phyloP scores from a whole-genome alignment of 2,329 filamentous ascomycete species.

The Fusarium sulawesiense region DNA sequence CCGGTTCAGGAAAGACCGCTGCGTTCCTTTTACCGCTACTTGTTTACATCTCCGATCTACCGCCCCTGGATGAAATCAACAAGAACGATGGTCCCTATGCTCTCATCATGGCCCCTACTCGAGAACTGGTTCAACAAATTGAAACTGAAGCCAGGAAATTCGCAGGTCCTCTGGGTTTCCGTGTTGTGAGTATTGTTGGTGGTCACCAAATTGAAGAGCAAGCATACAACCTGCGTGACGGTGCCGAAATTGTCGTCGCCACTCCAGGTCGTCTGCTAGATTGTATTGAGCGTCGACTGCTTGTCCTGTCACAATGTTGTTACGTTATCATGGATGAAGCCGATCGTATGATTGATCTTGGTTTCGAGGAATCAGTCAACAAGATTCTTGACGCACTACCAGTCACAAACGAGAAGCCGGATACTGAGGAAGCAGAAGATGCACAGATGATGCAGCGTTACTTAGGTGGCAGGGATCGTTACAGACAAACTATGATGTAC shows the following conservation, averaged over 20 bases:
- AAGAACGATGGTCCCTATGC: slow-evolving; percentile 97
- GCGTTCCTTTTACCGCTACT: slow-evolving; percentile 92
- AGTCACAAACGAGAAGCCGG: slow-evolving; percentile 93
- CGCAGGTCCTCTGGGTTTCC: slow-evolving; percentile 89
- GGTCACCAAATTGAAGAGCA: slow-evolving; percentile 96
- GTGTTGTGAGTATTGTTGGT: slow-evolving; percentile 96
- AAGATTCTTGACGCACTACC: slow-evolving; percentile 96
- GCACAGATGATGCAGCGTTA: slow-evolving; percentile 84
- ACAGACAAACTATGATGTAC: slow-evolving; percentile 99
- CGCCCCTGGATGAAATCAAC: slow-evolving; percentile 83
- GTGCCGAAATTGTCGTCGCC: slow-evolving; percentile 98
- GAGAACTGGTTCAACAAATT: slow-evolving; percentile 97
- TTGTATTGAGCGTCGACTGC: slow-evolving; percentile 91
- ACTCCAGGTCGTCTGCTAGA: slow-evolving; percentile 97
- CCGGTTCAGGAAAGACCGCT: slow-evolving; percentile 97
- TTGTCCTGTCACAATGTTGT: slow-evolving; percentile 95
- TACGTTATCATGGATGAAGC: slow-evolving; percentile 99
- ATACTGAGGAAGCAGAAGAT: slow-evolving; percentile 91
- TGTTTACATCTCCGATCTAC: slow-evolving; percentile 93
- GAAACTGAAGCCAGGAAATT: slow-evolving; percentile 95
- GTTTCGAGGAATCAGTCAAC: slow-evolving; percentile 97
- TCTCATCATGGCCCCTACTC: slow-evolving; percentile 95
- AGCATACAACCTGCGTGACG: slow-evolving; percentile 87
- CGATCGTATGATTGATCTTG: slow-evolving; percentile 98
- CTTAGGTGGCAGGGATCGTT: slow-evolving; percentile 79